Conservation (phyloP, 164 flowering plant species). For the Vitis rotundifolia region DNA sequence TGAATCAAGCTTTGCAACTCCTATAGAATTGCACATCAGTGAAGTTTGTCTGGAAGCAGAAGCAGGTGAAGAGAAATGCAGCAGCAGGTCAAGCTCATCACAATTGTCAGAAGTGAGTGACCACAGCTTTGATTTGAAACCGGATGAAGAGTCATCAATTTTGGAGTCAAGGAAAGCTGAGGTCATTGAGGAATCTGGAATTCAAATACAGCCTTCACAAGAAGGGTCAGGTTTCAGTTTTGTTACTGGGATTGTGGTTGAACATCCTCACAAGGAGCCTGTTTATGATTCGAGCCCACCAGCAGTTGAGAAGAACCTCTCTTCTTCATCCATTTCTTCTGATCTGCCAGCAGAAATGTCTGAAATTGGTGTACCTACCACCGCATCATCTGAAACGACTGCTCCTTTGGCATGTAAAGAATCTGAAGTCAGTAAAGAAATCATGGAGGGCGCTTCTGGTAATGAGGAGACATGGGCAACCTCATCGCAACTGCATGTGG, state of each 20-base stretch:
- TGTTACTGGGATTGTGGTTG: slow-evolving; percentile 23
- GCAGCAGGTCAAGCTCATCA: slow-evolving; percentile 42
- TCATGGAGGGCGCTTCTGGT: slow-evolving; percentile 13
- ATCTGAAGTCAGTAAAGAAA: slow-evolving; percentile 18
- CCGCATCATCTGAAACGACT: slow-evolving; percentile 14
- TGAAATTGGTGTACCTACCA: slow-evolving; percentile 25
- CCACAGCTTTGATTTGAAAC: slow-evolving; percentile 19
- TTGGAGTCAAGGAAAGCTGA: slow-evolving; percentile 16
- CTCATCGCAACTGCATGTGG: slow-evolving; percentile 15
- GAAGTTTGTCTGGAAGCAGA: slow-evolving; percentile 25
- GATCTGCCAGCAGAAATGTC: slow-evolving; percentile 33
- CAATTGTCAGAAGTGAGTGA: slow-evolving; percentile 42
- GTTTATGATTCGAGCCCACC: slow-evolving; percentile 77
- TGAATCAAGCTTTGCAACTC: slow-evolving; percentile 16
- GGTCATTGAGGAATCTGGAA: slow-evolving; percentile 16
- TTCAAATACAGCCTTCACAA: slow-evolving; percentile 20
- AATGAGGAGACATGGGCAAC: slow-evolving; percentile 16
- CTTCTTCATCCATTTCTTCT: slow-evolving; percentile 44
- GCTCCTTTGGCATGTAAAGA: slow-evolving; percentile 17
- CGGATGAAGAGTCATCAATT: slow-evolving; percentile 11
- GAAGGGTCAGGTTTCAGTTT: slow-evolving; percentile 23
- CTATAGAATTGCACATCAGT: slow-evolving; percentile 11
- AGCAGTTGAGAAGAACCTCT: slow-evolving; percentile 28
- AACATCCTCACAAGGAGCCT: slow-evolving; percentile 47
- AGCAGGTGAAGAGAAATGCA: slow-evolving; percentile 31